A percentile compares a stretch with the other conserved stretches of the same genome.
Conservation (phyloP, 1,284 basidiomycete genomes). For the Microbotryomycetes sp. region DNA sequence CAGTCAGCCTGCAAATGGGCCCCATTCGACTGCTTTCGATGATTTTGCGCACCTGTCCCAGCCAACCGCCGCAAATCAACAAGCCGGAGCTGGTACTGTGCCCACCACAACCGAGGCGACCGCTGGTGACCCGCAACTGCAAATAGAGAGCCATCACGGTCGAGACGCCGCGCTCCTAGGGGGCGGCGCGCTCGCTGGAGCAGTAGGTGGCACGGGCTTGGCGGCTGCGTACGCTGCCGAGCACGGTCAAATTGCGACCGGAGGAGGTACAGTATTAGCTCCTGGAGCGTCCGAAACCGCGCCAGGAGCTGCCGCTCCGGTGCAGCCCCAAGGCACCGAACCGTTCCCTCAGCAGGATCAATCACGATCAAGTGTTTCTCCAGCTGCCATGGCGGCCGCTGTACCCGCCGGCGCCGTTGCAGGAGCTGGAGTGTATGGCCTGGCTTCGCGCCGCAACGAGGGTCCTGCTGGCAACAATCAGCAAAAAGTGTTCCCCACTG, state of each 20-base stretch:
- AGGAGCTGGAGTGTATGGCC: not conserved
- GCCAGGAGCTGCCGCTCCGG: not conserved
- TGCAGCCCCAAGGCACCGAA: too few relatives aligned
- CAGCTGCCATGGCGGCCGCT: not conserved
- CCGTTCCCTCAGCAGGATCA: not conserved
- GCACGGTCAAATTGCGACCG: not conserved
- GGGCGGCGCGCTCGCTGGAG: not conserved
- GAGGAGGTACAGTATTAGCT: not conserved
- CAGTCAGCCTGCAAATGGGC: not conserved
- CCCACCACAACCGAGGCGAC: not conserved
- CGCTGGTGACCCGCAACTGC: not conserved
- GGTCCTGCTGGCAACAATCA: not conserved
- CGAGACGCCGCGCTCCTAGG: not conserved
- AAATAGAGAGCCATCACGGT: not conserved
- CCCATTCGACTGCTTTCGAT: constrained; percentile 5
- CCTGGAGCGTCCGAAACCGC: not conserved
- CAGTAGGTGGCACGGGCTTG: not conserved
- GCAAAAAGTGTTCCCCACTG: not conserved
- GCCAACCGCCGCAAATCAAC: constrained; percentile 4
- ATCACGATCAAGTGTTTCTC: not conserved
- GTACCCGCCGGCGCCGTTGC: not conserved
- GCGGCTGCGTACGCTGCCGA: not conserved
- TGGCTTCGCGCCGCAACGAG: not conserved
- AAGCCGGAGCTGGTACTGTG: not conserved
- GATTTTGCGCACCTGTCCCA: constrained; percentile 25